phyloP scores from a whole-genome alignment of 495 filamentous ascomycete species.

The Parachaetomium inaequale region DNA sequence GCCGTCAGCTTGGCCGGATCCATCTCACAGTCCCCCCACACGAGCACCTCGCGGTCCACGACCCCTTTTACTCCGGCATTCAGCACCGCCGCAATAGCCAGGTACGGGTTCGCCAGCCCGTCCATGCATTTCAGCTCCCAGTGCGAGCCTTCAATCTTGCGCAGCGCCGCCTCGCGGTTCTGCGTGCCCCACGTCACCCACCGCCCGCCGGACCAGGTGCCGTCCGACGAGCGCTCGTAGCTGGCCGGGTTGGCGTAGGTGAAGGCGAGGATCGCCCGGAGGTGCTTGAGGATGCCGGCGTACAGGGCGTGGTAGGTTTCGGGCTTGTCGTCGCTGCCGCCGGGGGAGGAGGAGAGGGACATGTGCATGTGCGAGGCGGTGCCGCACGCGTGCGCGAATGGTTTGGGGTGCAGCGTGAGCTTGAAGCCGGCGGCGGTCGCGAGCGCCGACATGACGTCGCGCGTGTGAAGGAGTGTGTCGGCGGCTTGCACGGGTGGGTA shows the following conservation, averaged over 20 bases:
- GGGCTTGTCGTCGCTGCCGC: constrained; percentile 29
- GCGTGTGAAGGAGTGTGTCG: constrained; percentile 68
- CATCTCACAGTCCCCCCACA: constrained; percentile 55
- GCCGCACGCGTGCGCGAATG: constrained; percentile 55
- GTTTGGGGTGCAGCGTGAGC: constrained; percentile 76
- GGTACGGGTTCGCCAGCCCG: constrained; percentile 69
- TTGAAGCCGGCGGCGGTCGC: constrained; percentile 58
- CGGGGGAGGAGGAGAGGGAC: constrained; percentile 48
- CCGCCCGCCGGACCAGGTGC: constrained; percentile 69
- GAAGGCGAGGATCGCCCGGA: constrained; percentile 64
- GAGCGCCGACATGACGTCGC: constrained; percentile 60
- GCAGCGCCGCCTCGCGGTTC: constrained; percentile 66
- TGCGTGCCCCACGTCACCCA: constrained; percentile 75
- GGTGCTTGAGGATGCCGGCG: constrained; percentile 61
- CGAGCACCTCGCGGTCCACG: constrained; percentile 41
- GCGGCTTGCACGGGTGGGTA: constrained; percentile 62
- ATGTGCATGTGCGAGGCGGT: constrained; percentile 68
- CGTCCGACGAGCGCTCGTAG: constrained; percentile 62
- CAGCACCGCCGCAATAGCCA: constrained; percentile 64
- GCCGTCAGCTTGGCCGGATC: constrained; percentile 51
- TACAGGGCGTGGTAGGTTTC: constrained; percentile 56
- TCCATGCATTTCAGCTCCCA: constrained; percentile 72
- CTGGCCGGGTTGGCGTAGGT: constrained; percentile 55
- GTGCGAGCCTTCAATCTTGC: constrained; percentile 57
- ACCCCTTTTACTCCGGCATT: constrained; percentile 63